Evolutionary conservation across 768 basidiomycete species (phyloP), one percentile per base, ranked within the genome.

Genomic region (Suillus weaverae): DNA sequence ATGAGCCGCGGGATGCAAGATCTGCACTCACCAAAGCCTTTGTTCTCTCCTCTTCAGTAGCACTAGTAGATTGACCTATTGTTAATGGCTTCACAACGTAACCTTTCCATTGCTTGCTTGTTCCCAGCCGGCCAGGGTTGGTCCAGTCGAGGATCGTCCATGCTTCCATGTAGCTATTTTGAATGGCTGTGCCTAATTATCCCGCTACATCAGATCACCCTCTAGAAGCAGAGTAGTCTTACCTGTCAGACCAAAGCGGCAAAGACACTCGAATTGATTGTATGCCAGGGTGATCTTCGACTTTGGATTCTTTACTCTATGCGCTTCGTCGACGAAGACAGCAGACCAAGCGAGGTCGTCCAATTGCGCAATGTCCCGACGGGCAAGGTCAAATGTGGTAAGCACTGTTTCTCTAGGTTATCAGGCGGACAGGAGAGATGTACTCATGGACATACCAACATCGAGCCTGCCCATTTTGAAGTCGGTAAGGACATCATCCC

Each of bases 71-170:
- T 71, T 94, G 94, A 0, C 91, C 92, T 0, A 76, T 69, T 14
- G 81, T 86, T 68, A 95, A 76, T 0, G 92, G 94, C 50, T 83
- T 81, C 20, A 85, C 83, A 4, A 97, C 84, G 67, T 83, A 89
- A 5, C 82, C 81, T 51, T 88, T 84, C 95, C 95, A 99, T 67
- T 98, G 87, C 38, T 81, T 82, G 33, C 78, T 72, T 0, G 86
- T 88, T 0, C 96, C 97, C 10, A 97, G 75, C 32, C 80, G 79
- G 0, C 89, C 92, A 0, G 95, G 94, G 66, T 89, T 91, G n/a
- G 90, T 90, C 91, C 94, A 98, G 72, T 97, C 88, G 38, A 98
- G 78, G 39, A 99, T 88, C 1, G 93, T 92, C 91, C 94, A 96
- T 69, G 98, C 80, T 74, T 99, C 97, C 50, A 86, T 84, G 72